Conservation (phyloP, 441 rosid genomes). For the Adansonia rubrostipa region DNA sequence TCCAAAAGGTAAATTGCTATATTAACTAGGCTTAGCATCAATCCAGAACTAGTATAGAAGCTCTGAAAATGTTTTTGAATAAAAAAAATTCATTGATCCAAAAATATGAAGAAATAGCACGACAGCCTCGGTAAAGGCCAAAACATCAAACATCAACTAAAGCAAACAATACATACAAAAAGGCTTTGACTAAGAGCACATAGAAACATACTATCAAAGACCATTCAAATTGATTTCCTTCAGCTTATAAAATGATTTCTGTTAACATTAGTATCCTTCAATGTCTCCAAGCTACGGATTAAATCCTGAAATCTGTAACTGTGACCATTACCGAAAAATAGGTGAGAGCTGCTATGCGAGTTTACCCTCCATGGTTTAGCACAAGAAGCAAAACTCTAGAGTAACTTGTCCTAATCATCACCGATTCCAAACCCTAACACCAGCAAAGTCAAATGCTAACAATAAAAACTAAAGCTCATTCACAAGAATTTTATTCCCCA, state of each 20-base stretch:
- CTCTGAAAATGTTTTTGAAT: not conserved
- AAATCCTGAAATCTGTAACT: not conserved
- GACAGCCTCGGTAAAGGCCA: not conserved
- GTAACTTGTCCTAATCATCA: not conserved
- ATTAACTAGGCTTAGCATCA: slow-evolving; percentile 8
- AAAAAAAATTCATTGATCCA: not conserved
- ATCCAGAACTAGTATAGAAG: not conserved
- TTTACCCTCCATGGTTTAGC: not conserved
- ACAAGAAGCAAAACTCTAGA: not conserved
- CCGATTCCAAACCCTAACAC: not conserved
- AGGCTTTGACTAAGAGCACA: not conserved
- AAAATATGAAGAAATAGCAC: slow-evolving; percentile 12
- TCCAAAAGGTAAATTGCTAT: slow-evolving; percentile 7
- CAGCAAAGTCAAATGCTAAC: not conserved
- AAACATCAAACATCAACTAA: slow-evolving; percentile 14
- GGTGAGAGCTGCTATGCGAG: not conserved
- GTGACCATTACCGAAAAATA: not conserved
- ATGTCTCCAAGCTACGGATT: slow-evolving; percentile 19
- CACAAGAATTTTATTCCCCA: not conserved
- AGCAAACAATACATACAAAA: not conserved
- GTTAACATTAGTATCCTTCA: not conserved
- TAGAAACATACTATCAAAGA: not conserved
- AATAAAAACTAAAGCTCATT: slow-evolving; percentile 5
- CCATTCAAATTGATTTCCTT: not conserved
- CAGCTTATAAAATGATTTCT: slow-evolving; percentile 2